Evolutionary conservation across 1,284 basidiomycete species (phyloP).

Genomic region (Cutaneotrichosporon sp.): DNA sequence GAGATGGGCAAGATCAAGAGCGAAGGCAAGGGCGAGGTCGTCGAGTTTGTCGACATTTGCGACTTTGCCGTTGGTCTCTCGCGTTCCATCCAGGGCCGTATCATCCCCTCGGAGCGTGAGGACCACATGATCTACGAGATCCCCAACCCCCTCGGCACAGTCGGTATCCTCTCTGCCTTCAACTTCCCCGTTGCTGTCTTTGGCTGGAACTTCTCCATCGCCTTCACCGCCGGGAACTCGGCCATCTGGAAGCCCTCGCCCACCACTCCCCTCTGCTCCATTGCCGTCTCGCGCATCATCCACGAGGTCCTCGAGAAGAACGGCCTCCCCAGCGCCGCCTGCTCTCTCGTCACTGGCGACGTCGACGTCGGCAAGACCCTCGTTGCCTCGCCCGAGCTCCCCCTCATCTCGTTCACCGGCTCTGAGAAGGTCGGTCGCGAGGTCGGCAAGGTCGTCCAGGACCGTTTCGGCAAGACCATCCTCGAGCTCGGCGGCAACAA

Average conservation of each 20-base stretch:
- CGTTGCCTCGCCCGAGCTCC: conserved; percentile 65
- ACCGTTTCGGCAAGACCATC: conserved; percentile 50
- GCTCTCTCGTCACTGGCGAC: conserved; percentile 74
- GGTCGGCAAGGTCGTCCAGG: conserved; percentile 76
- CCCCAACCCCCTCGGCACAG: conserved; percentile 84
- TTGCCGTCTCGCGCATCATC: conserved; percentile 82
- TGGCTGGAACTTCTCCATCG: conserved; percentile 86
- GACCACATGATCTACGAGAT: conserved; percentile 84
- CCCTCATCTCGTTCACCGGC: conserved; percentile 91
- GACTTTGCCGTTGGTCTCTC: conserved; percentile 78
- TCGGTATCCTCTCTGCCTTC: conserved; percentile 85
- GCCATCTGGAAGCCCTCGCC: conserved; percentile 94
- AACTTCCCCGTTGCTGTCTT: conserved; percentile 80
- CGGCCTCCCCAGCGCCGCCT: conserved; percentile 73
- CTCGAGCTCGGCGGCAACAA: conserved; percentile 96
- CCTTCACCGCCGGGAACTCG: conserved; percentile 79
- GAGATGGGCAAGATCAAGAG: conserved; percentile 89
- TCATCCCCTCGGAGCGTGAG: conserved; percentile 78
- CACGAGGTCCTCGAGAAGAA: conserved; percentile 73
- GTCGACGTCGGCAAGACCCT: conserved; percentile 73
- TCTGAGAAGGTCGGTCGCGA: conserved; percentile 79
- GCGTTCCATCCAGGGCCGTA: conserved; percentile 81
- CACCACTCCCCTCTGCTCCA: conserved; percentile 69
- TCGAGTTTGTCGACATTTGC: conserved; percentile 71
- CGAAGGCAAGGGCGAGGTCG: conserved; percentile 87